Evolutionary conservation across 2,329 filamentous ascomycete genomes (phyloP), one percentile per base, ranked within the genome.

Genomic region (Pseudocercospora fijiensis): DNA sequence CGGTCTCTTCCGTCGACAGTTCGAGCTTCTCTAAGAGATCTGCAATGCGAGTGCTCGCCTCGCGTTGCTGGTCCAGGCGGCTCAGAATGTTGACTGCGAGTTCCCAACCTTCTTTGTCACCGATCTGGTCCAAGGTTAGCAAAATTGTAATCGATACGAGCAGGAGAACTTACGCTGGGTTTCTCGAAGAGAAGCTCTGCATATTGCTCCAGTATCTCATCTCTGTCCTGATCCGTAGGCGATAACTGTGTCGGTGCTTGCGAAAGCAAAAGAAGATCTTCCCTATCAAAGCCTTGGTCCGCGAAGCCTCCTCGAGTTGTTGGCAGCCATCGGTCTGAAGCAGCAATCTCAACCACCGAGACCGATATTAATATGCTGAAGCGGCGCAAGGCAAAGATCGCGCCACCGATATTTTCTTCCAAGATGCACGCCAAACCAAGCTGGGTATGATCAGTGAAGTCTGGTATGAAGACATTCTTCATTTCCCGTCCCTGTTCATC

Each of bases 181-280:
- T 84, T 79, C 13, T 70, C 62, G 5, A 78, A 73, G 1, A 89
- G 82, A 20, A 94, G 76, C 24, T 88, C 83, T 0, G 94, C 90
- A 76, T 96, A 98, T 55, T 86, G 80, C 6, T 88, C 84, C 6
- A 97, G 82, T 3, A 94, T 86, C 33, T 90, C 88, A 75, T 97
- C 92, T 74, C 94, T 87, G 74, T 96, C 92, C 74, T 95, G 92
- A 66, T 88, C 87, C 41, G 55, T 83, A 56, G 33, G 55, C 74
- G 68, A 88, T 84, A 60, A 87, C 84, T 62, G 88, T 83, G 58
- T 51, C 9, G 86, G 82, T 1, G 84, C 85, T 81, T 85, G 82
- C 49, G 91, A 92, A 11, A 98, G 81, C 9, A 97, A 85, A 79
- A 95, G 90, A 51, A 97, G 80, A 73, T 97, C 93, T 66, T 92